phyloP scores from a whole-genome alignment of 192 early-diverging fungal species.

The Coemansia sp. region DNA sequence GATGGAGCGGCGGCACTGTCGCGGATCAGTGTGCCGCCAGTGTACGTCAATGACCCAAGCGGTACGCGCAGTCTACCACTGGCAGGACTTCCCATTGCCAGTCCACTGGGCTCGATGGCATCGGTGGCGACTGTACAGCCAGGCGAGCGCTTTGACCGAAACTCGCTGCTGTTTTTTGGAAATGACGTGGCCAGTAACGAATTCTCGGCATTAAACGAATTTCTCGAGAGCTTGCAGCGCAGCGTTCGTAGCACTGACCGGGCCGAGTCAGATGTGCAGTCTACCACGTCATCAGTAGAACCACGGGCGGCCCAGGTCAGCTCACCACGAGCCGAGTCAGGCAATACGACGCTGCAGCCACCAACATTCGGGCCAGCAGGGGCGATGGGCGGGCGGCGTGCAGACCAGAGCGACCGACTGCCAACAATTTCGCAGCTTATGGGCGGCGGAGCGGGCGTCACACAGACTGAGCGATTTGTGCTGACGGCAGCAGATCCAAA shows the following conservation, averaged over 20 bases:
- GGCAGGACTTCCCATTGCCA: constrained; percentile 10
- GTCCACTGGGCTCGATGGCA: constrained; percentile 5
- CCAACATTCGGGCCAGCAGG: neutral
- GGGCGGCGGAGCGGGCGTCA: constrained; percentile 59
- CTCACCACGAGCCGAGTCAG: constrained; percentile 29
- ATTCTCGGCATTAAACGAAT: constrained; percentile 45
- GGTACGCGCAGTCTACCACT: constrained; percentile 12
- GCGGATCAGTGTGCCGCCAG: constrained; percentile 5
- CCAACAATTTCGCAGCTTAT: constrained; percentile 49
- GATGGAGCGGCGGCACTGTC: neutral
- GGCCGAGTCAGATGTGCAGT: constrained; percentile 14
- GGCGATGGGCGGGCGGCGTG: neutral
- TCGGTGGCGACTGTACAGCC: neutral
- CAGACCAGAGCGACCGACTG: constrained; percentile 20
- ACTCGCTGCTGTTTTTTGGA: constrained; percentile 38
- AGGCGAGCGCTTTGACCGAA: constrained; percentile 19
- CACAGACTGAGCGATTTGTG: constrained; percentile 67
- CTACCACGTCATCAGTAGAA: constrained; percentile 32
- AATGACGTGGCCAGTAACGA: constrained; percentile 49
- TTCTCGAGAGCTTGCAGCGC: constrained; percentile 49
- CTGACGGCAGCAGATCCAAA: constrained; percentile 90
- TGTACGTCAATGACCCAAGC: neutral
- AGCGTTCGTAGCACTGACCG: constrained; percentile 23
- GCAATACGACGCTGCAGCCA: neutral
- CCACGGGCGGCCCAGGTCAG: constrained; percentile 24